These are phyloP conservation scores for Boeremia lycopersici DNA, from an alignment of 2,329 filamentous ascomycete species.

Conservation along the genomic window DNA sequence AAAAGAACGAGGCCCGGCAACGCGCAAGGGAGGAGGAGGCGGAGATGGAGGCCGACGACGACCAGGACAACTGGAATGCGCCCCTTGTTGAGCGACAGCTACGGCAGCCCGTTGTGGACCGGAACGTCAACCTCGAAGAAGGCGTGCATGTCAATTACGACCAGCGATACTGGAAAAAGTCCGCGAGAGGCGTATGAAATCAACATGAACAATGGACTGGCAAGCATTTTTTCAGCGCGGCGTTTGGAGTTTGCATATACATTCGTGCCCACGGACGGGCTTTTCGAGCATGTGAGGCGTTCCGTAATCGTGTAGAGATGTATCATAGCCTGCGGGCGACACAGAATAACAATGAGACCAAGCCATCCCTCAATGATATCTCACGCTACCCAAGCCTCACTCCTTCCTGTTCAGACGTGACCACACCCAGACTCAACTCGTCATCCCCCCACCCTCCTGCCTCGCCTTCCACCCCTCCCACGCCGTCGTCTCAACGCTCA, in stretches of 20 bases:
- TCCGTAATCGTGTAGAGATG: constrained; percentile 22
- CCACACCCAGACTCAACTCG: not conserved
- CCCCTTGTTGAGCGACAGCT: constrained; percentile 26
- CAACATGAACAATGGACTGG: constrained; percentile 10
- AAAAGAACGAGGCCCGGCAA: constrained; percentile 31
- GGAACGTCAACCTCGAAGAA: constrained; percentile 40
- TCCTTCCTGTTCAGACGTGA: not conserved
- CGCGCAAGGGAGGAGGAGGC: constrained; percentile 21
- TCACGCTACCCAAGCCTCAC: not conserved
- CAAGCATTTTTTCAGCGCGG: constrained; percentile 48
- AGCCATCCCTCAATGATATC: not conserved
- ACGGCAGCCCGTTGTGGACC: constrained; percentile 39
- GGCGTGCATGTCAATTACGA: constrained; percentile 65
- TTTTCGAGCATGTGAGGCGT: constrained; percentile 32
- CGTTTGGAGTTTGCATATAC: constrained; percentile 44
- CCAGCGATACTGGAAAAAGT: constrained; percentile 62
- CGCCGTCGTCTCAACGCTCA: constrained; percentile 67
- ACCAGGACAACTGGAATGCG: constrained; percentile 30
- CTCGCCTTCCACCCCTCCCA: constrained; percentile 58
- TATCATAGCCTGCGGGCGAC: constrained; percentile 22
- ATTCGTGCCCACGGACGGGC: constrained; percentile 18
- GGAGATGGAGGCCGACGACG: constrained; percentile 29
- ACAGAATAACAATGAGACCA: constrained; percentile 1
- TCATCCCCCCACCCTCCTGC: constrained; percentile 28
- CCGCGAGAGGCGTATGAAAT: constrained; percentile 36